A percentile compares a stretch with the other conserved stretches of the same genome.
Conservation (phyloP, 176 grass and related monocot genomes). For the Olyra latifolia region DNA sequence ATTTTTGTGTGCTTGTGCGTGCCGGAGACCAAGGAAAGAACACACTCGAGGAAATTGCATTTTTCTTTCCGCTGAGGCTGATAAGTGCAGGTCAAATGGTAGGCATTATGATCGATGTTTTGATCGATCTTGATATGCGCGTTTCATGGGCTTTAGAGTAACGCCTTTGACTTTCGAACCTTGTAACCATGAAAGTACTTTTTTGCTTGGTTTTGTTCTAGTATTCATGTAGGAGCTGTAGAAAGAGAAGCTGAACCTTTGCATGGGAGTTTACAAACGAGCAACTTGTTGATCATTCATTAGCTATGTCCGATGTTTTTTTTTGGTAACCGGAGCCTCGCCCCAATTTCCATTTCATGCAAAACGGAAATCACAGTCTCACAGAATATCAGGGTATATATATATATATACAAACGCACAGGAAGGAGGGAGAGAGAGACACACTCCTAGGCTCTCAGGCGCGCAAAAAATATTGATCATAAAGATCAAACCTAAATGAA, state of each 20-base stretch:
- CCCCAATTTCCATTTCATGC: too few species aligned
- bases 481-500: too few species aligned
- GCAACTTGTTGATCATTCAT: slow-evolving; percentile 19
- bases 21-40: slow-evolving; percentile 66
- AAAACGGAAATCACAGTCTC: too few species aligned
- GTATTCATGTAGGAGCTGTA: background rate
- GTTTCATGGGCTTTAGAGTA: background rate
- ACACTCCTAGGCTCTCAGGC: too few species aligned
- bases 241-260: slow-evolving; percentile 10
- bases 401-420: too few species aligned
- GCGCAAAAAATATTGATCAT: too few species aligned
- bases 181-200: background rate
- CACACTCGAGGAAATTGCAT: slow-evolving; percentile 52
- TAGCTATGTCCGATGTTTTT: background rate
- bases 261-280: too few species aligned
- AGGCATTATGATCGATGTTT: background rate
- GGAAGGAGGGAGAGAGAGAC: too few species aligned
- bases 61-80: slow-evolving; percentile 54
- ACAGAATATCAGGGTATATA: too few species aligned
- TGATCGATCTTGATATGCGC: background rate
- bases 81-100: background rate
- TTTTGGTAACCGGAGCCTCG: too few species aligned
- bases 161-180: background rate
- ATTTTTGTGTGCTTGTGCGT: slow-evolving; percentile 60
- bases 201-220: slow-evolving; percentile 30